A percentile compares a stretch with the other conserved stretches of the same genome.
Conservation (phyloP, 1,284 basidiomycete species). For the Sanghuangporus sanghuang region DNA sequence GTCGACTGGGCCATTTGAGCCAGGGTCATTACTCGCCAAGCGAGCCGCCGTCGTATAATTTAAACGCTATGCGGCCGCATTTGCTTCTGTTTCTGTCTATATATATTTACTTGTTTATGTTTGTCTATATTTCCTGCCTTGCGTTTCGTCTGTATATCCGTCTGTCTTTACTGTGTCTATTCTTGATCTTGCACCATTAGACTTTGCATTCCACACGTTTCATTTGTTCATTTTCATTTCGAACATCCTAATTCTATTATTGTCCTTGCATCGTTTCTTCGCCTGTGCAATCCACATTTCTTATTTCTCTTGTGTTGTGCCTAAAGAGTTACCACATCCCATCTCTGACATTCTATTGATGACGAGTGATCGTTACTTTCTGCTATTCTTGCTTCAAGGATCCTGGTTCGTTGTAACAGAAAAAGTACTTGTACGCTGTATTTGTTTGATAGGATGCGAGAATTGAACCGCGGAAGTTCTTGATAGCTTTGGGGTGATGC, state of each 20-base stretch:
- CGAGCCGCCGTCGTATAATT: not conserved
- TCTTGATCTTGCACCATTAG: not conserved
- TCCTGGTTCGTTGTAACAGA: not conserved
- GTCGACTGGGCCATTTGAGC: conserved; percentile 15
- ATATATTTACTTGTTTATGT: not conserved
- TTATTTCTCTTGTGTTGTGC: not conserved
- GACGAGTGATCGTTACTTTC: not conserved
- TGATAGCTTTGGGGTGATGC: not conserved
- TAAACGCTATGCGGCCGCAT: not conserved
- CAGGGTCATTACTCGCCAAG: conserved; percentile 21
- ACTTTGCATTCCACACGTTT: not conserved
- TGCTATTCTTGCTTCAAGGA: not conserved
- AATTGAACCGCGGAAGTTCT: not conserved
- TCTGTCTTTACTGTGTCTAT: not conserved
- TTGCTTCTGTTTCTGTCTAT: not conserved
- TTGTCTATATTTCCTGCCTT: not conserved
- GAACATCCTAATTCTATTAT: not conserved
- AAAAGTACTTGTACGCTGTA: not conserved
- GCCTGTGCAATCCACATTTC: not conserved
- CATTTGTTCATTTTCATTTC: not conserved
- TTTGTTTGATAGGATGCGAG: not conserved
- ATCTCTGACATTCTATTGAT: not conserved
- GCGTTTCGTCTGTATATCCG: not conserved
- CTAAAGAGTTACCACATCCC: not conserved
- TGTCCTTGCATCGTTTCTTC: not conserved